Base-by-base conservation (phyloP, 2,329 filamentous ascomycete species). In the Orbilia oligospora region DNA sequence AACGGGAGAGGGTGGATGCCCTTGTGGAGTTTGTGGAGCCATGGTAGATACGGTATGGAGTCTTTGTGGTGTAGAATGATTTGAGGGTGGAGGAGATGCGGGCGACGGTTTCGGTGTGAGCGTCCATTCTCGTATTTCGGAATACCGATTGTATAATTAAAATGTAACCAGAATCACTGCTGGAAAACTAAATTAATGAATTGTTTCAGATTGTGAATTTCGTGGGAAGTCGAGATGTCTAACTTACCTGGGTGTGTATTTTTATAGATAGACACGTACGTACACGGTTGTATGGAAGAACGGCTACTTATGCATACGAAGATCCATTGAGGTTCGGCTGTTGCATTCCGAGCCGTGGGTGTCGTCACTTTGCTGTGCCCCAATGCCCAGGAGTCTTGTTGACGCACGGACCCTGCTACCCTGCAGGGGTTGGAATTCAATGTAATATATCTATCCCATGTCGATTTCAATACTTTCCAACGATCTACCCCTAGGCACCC, bases 11-110 rank as follows among this genome's bases (percentile, higher is more conserved):
- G 24, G 84, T 82, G 8, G 85, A 85, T 41, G 84, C 83, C 9
- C 87, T 83, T 6, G 88, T 89, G 53, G 86, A 88, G 66, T 89
- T 88, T 3, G 88, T 89, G 5, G 86, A 87, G 69, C 88, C 88
- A 84, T 90, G 88, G 81, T 87, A 88, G 65, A 89, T 87, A n/a
- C 88, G 85, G 80, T 88, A 89, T 3, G 86, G 85, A 24, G 85
- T 84, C 69, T 87, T 84, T 53, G 85, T 85, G 12, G 85, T 83
- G 82, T 87, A 82, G 83, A 89, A 89, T 5, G 82, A 79, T 55
- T 83, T 83, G 41, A 89, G 85, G 67, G 83, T 84, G 3, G 84
- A 82, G 5, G 87, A 85, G 36, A 89, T 86, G 53, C 82, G 81
- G 33, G 85, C 82, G 27, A 89, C 87, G 22, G 84, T 83, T 68